Base-by-base conservation (phyloP, 2,329 filamentous ascomycete species). In the Falciphora oryzae region DNA sequence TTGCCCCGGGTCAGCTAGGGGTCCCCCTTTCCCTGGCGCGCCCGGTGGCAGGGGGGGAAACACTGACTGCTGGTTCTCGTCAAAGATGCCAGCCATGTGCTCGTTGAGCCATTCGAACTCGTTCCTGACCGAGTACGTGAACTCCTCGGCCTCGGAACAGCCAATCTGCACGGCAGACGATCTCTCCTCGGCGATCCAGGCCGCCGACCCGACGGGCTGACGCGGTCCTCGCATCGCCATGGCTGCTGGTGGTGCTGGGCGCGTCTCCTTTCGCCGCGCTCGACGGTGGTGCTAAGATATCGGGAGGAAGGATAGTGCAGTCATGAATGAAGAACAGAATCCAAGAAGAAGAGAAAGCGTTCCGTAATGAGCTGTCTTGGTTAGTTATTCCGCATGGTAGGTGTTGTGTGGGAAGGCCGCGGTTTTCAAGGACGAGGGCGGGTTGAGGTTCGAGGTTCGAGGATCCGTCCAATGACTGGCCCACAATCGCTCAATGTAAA, bases 61-160 rank as follows among this genome's bases (percentile, higher is more conserved):
- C 32, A 84, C 90, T 72, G 85, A 97, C 95, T 93, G 86, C 77
- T 93, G 87, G 73, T 93, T 90, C 71, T 89, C 88, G 71, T 88
- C 89, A 75, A 98, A 96, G 72, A 99, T 92, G 68, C 96, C 92
- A 62, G 87, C 87, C 94, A 99, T 97, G 76, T 99, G 95, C 79
- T 98, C 95, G 73, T 99, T 98, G 71, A 99, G 82, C 95, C 95
- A 99, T 75, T 98, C 93, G 73, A 98, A 81, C 76, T 99, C 95
- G 77, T 98, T 96, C 65, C 91, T 87, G 67, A 92, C 93, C 35
- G 93, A 92, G 78, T 91, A 98, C 58, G 91, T 87, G 73, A 98
- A 96, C 78, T 99, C 96, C 70, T 98, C 94, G 64, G 91, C 85
- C 76, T 98, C 95, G 65, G 92, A 85, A 60, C 89, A 83, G 22